Base-by-base conservation (phyloP, 148 eudicot species). In the Pouteria glomerata region DNA sequence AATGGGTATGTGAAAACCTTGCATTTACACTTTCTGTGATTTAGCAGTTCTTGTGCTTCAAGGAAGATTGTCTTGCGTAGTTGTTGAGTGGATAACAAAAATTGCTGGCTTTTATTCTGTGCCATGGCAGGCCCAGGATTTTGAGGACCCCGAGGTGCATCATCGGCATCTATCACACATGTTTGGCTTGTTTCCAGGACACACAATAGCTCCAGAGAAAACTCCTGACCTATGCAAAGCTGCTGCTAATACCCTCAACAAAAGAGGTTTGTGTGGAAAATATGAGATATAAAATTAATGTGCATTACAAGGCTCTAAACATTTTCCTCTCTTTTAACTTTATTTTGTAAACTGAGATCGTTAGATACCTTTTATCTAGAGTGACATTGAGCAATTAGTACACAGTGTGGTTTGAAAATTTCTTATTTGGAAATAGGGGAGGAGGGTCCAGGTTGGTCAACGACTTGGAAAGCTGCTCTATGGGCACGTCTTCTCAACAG, bases 371-470 rank as follows among this genome's bases (percentile, higher is more conserved):
- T 19, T 3, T 19, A n/a, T 48, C 15, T 35, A 39, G 21, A 69
- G 26, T 47, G 42, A 31, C 47, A 48, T 30, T 48, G 23, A 45
- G 69, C 35, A 65, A 45, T 44, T 24, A n/a, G 11, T 39, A 63
- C 47, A 21, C 26, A 31, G 18, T 4, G 30, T 35, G 67, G 50
- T 26, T 65, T 16, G 10, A 66, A 19, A 66, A 47, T 70, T 62
- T 48, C 21, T 6, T 66, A 31, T 55, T 33, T 68, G 69, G 72
- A 47, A 50, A 60, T 80, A 84, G 87, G 96, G 42, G 94, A 84
- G 64, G 98, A 90, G 0, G 98, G 98, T 50, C 98, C 98, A 8
- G 98, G 96, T 51, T 93, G 96, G 98, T 93, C 96, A 35, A 93
- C 98, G 1, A 83, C 86, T 19, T 93, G 98, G 98, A 93, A 93